phyloP scores from a whole-genome alignment of 2,329 filamentous ascomycete genomes.

The Drechslera avenae region DNA sequence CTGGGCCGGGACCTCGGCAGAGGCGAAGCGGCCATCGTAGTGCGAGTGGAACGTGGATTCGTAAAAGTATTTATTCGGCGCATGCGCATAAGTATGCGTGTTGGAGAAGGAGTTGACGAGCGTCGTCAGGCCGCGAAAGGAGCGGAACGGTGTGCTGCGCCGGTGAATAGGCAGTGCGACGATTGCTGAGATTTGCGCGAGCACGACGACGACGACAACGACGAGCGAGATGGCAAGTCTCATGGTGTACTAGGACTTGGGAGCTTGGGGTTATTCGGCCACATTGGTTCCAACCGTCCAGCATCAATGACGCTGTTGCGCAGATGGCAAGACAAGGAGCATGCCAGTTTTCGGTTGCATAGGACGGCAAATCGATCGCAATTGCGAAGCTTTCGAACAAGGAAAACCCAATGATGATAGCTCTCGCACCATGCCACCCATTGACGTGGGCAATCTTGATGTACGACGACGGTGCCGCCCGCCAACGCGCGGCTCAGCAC shows the following conservation, averaged over 20 bases:
- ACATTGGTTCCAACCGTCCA: not conserved
- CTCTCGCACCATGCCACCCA: too few relatives aligned
- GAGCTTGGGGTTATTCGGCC: too few relatives aligned
- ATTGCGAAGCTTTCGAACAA: too few relatives aligned
- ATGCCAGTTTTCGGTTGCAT: not conserved
- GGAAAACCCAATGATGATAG: too few relatives aligned
- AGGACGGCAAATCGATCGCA: too few relatives aligned
- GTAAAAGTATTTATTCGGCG: conserved; percentile 42
- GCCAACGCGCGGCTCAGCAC: too few relatives aligned
- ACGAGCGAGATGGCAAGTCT: not conserved
- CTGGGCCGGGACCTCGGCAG: conserved; percentile 52
- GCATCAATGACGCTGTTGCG: not conserved
- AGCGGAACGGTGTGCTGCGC: conserved; percentile 13
- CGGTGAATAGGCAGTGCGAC: conserved; percentile 13
- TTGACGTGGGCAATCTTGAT: not conserved
- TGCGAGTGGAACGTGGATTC: conserved; percentile 57
- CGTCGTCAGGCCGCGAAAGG: conserved; percentile 25
- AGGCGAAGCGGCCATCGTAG: conserved; percentile 63
- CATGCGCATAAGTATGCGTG: conserved; percentile 12
- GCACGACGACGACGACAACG: too few relatives aligned
- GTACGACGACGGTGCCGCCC: too few relatives aligned
- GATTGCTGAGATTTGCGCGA: not conserved
- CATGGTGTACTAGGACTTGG: too few relatives aligned
- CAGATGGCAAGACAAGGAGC: not conserved
- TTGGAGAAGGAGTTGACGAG: conserved; percentile 25